Conservation (phyloP, 208 protist species). For the Herpetomonas tarakana region DNA sequence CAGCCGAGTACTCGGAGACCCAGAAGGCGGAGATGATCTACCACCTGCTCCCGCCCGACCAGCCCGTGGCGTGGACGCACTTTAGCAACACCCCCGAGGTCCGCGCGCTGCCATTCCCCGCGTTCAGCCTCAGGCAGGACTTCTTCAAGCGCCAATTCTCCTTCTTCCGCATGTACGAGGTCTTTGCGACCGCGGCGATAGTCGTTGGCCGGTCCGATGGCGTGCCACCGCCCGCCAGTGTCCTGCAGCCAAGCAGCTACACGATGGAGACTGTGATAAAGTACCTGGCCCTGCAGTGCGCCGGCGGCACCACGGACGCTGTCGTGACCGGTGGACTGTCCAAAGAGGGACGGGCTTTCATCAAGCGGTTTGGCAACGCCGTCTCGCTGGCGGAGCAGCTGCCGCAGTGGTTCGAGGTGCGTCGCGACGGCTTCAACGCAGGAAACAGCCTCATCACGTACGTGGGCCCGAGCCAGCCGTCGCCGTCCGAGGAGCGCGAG, state of each 20-base stretch:
- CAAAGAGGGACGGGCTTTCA: constrained; percentile 31
- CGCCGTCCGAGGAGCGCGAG: neutral
- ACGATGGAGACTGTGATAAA: constrained; percentile 51
- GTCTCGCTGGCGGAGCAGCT: constrained; percentile 55
- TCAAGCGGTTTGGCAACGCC: constrained; percentile 48
- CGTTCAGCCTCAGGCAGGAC: constrained; percentile 26
- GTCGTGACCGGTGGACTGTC: constrained; percentile 40
- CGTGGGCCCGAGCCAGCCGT: constrained; percentile 35
- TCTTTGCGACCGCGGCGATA: constrained; percentile 22
- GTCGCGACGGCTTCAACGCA: constrained; percentile 28
- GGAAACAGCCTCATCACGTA: constrained; percentile 71
- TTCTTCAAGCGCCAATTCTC: constrained; percentile 10
- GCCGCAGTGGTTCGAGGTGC: constrained; percentile 82
- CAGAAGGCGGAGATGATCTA: constrained; percentile 26
- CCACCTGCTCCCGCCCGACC: constrained; percentile 23
- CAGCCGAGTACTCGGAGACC: constrained; percentile 3
- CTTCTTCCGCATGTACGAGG: constrained; percentile 17
- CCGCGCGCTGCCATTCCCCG: neutral
- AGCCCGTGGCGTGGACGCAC: constrained; percentile 21
- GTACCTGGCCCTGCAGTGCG: constrained; percentile 57
- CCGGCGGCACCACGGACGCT: constrained; percentile 39
- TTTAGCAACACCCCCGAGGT: constrained; percentile 11
- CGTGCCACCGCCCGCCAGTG: constrained; percentile 15
- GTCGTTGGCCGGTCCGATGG: constrained; percentile 37
- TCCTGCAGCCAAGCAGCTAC: constrained; percentile 37